Evolutionary conservation across 2,329 filamentous ascomycete genomes (phyloP), one percentile per base, ranked within the genome.

Genomic region (Zarea fungicola): DNA sequence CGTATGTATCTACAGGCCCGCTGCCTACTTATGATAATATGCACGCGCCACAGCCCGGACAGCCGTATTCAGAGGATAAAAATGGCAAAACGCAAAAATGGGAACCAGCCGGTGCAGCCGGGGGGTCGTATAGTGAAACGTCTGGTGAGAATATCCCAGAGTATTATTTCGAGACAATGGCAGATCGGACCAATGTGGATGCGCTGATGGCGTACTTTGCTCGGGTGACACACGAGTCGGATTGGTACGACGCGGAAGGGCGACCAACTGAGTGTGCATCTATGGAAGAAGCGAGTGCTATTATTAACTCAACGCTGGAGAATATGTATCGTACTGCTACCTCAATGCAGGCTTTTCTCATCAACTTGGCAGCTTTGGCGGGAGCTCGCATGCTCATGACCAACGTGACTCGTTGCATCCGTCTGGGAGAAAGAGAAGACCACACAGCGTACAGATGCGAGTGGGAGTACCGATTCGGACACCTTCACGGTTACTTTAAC

Each of bases 401-500:
- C 11, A 63, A 65, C 6, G 61, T 67, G 18, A 66, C 65, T 19
- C 59, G 68, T 39, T 65, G 66, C 47, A 65, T 76, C 16, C 70
- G 74, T 10, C 49, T 75, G 19, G 72, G 75, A n/a, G 63, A 68
- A 18, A 58, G 63, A 2, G 60, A 65, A 3, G 69, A 69, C 13
- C 60, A 67, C 31, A 72, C 68, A 26, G 65, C 68, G 42, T 84
- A 82, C 59, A 62, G 65, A 39, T 75, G 74, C 54, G 65, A 68
- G 47, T 84, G 80, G 80, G 71, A 76, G 52, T 72, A 83, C 56
- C 67, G 69, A 44, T 76, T 78, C 50, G 80, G 80, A 1, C 64
- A 68, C n/a, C 59, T 80, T 9, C 66, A 67, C 44, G 78, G 77
- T 2, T 65, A 68, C 37, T 83, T 80, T 54, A 71, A 68, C 23